Percentiles rank a stretch among this genome's conserved stretches.
phyloP scores from a whole-genome alignment of 768 basidiomycete genomes.

The Panaeolus papilionaceus region DNA sequence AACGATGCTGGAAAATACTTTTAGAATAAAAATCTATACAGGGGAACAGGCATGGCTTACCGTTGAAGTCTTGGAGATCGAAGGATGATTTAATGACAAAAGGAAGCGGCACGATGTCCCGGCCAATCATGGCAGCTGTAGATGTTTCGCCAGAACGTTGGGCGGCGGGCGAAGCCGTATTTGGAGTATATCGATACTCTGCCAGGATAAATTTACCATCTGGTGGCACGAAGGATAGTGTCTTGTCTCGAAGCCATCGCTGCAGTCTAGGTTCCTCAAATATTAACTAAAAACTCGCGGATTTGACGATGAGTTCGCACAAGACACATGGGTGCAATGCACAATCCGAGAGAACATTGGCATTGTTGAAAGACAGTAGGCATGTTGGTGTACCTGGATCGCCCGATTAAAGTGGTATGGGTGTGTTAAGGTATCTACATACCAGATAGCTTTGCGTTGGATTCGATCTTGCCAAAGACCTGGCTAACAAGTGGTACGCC shows the following conservation, averaged over 20 bases:
- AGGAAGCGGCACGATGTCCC: slow-evolving; percentile 56
- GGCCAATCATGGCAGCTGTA: slow-evolving; percentile 22
- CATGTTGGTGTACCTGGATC: slow-evolving; percentile 87
- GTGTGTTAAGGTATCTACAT: slow-evolving; percentile 16
- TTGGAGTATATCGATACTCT: slow-evolving; percentile 76
- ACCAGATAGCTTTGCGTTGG: slow-evolving; percentile 82
- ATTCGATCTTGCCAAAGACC: slow-evolving; percentile 80
- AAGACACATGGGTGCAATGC: slow-evolving; percentile 94
- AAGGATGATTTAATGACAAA: slow-evolving; percentile 56
- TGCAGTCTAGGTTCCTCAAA: slow-evolving; percentile 57
- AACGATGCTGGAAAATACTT: slow-evolving; percentile 52
- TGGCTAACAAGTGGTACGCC: slow-evolving; percentile 70
- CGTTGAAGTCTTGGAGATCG: slow-evolving; percentile 49
- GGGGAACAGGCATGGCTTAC: slow-evolving; percentile 33
- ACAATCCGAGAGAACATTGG: slow-evolving; percentile 75
- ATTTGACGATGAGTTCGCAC: slow-evolving; percentile 45
- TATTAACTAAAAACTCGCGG: slow-evolving; percentile 16
- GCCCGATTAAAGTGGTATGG: slow-evolving; percentile 11
- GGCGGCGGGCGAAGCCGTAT: slow-evolving; percentile 38
- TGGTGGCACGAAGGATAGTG: slow-evolving; percentile 91
- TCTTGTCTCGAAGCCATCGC: slow-evolving; percentile 78
- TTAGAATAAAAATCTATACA: not conserved
- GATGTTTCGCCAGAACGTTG: slow-evolving; percentile 32
- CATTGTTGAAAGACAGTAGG: slow-evolving; percentile 75
- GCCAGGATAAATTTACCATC: slow-evolving; percentile 87